Evolutionary conservation across 352 stramenopile species (phyloP).

Genomic region (Phytophthora pluvialis): DNA sequence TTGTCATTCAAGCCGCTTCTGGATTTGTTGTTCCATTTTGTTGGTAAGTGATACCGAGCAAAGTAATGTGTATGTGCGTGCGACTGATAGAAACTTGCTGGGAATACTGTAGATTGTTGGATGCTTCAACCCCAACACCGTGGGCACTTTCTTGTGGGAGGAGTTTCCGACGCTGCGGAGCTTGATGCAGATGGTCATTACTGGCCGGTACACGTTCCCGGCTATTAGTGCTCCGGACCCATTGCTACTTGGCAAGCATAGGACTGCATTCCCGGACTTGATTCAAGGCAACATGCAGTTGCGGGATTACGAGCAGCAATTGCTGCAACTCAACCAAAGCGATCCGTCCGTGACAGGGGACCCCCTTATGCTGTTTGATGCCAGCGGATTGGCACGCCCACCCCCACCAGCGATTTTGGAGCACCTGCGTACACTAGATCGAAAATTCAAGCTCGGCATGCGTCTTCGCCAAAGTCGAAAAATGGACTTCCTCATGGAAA

Average conservation of each 20-base stretch:
- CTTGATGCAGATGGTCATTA: conserved; percentile 90
- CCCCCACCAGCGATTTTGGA: conserved; percentile 78
- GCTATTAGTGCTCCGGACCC: conserved; percentile 61
- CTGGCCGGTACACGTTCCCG: conserved; percentile 74
- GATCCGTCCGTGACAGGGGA: conserved; percentile 58
- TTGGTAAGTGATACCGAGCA: conserved; percentile 47
- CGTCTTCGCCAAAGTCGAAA: conserved; percentile 78
- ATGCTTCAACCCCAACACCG: conserved; percentile 81
- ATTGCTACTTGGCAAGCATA: conserved; percentile 68
- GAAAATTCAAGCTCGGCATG: conserved; percentile 79
- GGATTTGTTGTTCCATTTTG: conserved; percentile 87
- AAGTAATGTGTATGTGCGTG: background rate
- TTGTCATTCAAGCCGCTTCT: conserved; percentile 81
- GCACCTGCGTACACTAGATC: conserved; percentile 71
- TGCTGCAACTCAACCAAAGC: conserved; percentile 55
- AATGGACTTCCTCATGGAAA: conserved; percentile 89
- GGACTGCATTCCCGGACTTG: conserved; percentile 56
- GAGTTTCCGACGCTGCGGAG: conserved; percentile 75
- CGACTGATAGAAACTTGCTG: background rate
- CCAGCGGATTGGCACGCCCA: conserved; percentile 67
- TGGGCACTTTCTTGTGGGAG: conserved; percentile 80
- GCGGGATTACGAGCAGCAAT: conserved; percentile 73
- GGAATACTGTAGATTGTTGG: conserved; percentile 41
- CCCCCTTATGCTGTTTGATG: conserved; percentile 76
- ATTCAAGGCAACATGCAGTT: conserved; percentile 68